Evolutionary conservation across 208 protist species (phyloP).

Genomic region (Phytomonas francai): DNA sequence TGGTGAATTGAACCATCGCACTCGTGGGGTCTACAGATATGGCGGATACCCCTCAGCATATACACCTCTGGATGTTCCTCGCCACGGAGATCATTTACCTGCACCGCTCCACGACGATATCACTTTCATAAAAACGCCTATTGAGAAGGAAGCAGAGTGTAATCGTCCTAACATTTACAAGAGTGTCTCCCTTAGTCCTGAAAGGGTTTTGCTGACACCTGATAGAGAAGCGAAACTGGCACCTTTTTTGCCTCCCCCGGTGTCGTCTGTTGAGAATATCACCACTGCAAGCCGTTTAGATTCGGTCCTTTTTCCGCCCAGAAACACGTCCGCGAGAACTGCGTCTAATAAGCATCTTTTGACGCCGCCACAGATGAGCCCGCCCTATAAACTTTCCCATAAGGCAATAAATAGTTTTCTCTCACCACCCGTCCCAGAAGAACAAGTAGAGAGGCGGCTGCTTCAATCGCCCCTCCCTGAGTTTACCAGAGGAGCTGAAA

Average conservation of each 20-base stretch:
- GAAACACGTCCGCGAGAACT: background rate
- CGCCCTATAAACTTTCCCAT: background rate
- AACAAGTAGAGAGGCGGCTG: background rate
- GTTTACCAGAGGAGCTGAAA: background rate
- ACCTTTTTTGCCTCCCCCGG: background rate
- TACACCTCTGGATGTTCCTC: background rate
- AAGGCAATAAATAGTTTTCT: background rate
- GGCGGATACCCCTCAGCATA: background rate
- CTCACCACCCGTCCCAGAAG: background rate
- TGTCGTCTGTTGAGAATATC: background rate
- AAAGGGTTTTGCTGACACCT: background rate
- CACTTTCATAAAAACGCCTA: background rate
- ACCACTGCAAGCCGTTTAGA: background rate
- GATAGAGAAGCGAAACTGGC: background rate
- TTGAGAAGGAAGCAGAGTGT: background rate
- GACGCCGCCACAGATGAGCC: background rate
- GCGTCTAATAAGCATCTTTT: background rate
- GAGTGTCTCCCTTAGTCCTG: background rate
- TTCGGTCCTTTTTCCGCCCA: background rate
- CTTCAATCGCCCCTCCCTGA: background rate
- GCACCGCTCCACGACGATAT: background rate
- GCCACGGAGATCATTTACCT: background rate
- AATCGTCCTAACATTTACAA: background rate
- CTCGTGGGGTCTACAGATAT: background rate
- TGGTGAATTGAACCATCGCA: background rate